Conservation (phyloP, 2,329 filamentous ascomycete genomes). For the Nemania bipapillata region DNA sequence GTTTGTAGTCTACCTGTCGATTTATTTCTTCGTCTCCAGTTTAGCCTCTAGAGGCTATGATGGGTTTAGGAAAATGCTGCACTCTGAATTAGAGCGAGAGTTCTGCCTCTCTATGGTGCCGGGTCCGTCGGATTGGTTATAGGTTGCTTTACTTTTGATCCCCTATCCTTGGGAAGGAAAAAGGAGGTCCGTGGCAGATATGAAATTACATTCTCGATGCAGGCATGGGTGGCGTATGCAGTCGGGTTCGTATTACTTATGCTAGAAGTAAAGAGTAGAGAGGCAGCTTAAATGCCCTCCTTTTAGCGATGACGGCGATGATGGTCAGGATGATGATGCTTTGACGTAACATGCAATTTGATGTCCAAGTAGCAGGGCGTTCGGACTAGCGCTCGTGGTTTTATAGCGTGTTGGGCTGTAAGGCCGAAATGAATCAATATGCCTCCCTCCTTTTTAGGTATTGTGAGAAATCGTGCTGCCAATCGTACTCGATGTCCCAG, state of each 20-base stretch:
- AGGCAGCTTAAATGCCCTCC: neutral
- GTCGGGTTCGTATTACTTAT: neutral
- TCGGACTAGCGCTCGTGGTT: neutral
- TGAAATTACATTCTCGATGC: neutral
- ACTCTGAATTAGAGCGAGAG: neutral
- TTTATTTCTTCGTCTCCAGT: neutral
- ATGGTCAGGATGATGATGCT: neutral
- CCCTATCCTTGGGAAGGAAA: neutral
- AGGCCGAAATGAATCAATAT: neutral
- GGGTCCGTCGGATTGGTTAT: too few species aligned
- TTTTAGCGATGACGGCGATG: too few species aligned
- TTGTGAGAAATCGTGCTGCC: neutral
- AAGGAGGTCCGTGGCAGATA: neutral
- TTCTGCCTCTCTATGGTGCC: neutral
- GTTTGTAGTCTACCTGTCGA: neutral
- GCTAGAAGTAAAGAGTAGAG: neutral
- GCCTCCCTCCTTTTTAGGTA: neutral
- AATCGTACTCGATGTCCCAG: neutral
- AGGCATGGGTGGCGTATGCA: neutral
- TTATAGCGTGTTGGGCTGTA: neutral
- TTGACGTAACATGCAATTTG: conserved; percentile 1
- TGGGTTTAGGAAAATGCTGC: neutral
- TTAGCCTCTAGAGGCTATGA: neutral
- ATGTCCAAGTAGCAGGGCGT: neutral
- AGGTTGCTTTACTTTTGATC: neutral